Conservation (phyloP, 257 asterid genomes). For the Nicotiana tomentosiformis region DNA sequence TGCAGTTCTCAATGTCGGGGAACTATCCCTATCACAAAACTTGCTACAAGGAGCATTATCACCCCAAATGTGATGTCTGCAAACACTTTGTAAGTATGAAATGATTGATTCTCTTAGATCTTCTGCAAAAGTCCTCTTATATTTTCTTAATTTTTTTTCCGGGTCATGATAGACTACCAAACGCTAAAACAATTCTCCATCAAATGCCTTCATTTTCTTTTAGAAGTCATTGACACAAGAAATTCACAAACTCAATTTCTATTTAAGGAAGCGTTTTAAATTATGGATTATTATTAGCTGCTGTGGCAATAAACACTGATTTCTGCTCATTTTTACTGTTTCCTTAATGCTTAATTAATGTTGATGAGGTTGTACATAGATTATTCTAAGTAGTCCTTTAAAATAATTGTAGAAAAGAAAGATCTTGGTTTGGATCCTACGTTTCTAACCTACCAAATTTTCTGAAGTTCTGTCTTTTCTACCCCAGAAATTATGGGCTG, state of each 20-base stretch:
- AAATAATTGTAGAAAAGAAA: neutral
- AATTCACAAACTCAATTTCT: neutral
- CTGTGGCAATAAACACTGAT: neutral
- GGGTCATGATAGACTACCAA: neutral
- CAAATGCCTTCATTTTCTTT: neutral
- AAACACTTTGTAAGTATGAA: constrained; percentile 64
- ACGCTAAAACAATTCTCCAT: neutral
- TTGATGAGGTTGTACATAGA: neutral
- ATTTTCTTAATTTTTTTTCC: neutral
- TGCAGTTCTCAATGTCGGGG: constrained; percentile 83
- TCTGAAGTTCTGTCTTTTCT: neutral
- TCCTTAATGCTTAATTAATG: neutral
- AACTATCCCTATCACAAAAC: constrained; percentile 74
- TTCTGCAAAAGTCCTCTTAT: neutral
- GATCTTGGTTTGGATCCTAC: neutral
- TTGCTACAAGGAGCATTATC: constrained; percentile 91
- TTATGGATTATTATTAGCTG: neutral
- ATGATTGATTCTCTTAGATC: neutral
- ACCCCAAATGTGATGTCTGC: constrained; percentile 95
- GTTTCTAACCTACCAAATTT: neutral
- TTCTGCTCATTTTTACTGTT: neutral
- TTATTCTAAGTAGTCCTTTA: neutral
- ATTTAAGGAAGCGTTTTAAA: neutral
- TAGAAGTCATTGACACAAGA: neutral
- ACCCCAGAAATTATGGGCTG: neutral